Conservation (phyloP, 768 basidiomycete genomes). For the Clavulina sp. region DNA sequence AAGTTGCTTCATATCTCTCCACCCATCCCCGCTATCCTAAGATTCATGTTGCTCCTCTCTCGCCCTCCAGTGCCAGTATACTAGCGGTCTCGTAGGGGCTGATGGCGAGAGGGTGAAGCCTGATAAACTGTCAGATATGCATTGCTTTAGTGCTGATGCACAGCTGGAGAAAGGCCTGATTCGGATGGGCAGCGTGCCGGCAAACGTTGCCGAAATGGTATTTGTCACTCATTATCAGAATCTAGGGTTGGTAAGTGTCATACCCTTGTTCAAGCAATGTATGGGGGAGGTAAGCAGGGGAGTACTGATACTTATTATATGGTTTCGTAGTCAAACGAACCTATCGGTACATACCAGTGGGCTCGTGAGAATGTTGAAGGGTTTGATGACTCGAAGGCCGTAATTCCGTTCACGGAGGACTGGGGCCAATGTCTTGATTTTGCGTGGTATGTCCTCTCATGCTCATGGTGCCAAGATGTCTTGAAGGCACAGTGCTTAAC, state of each 20-base stretch:
- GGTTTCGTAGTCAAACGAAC: too few species aligned
- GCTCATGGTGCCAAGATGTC: too few species aligned
- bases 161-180: slow-evolving; percentile 18
- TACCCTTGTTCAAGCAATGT: too few species aligned
- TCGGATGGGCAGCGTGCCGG: slow-evolving; percentile 14
- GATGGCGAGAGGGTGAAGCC: slow-evolving; percentile 11
- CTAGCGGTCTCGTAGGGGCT: too few species aligned
- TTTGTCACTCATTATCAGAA: slow-evolving; percentile 19
- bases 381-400: slow-evolving; percentile 14
- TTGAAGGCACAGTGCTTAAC: too few species aligned
- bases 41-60: slow-evolving; percentile 17
- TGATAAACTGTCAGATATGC: slow-evolving; percentile 15
- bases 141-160: slow-evolving; percentile 21
- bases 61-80: too few species aligned
- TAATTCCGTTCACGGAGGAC: too few species aligned
- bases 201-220: slow-evolving; percentile 19
- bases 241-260: too few species aligned
- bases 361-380: neutral
- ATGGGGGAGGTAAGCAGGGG: too few species aligned
- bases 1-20: slow-evolving; percentile 14
- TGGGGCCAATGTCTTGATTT: slow-evolving; percentile 20
- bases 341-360: slow-evolving; percentile 6
- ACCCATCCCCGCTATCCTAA: slow-evolving; percentile 15
- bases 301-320: too few species aligned
- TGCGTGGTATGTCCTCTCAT: slow-evolving; percentile 15